Base-by-base conservation (phyloP, 805 yeast species). In the Metschnikowia sp. region DNA sequence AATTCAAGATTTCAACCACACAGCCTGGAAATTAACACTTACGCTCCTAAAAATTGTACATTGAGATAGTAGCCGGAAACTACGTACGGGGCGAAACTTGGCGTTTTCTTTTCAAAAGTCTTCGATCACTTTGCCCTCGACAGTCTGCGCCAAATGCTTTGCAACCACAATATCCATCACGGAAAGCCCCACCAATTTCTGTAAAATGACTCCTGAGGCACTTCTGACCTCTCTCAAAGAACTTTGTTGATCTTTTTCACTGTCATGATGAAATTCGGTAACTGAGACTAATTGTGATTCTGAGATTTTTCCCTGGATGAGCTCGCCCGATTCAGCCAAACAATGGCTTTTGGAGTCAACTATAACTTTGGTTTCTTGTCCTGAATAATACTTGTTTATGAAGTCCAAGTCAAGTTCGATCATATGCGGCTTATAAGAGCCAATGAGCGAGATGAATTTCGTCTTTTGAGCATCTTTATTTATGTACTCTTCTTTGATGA, bases 341-440 rank as follows among this genome's bases (percentile, higher is more conserved):
- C 81, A 71, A 50, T 82, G 85, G 13, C 75, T 77, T 37, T 66
- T 68, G 0, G 88, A 82, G 55, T 83, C 89, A 3, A 83, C 86
- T 6, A 83, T 62, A 30, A 83, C 72, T 46, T 72, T 69, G 3
- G 74, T 72, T 6, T 64, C 65, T 10, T 62, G 54, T 1, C 53
- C 50, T 13, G 75, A 61, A 48, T 73, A 55, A 18, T 55, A 60
- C 26, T 55, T 46, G 3, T 59, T 55, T 10, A 79, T 65, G 35
- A 77, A 63, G 2, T 65, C 63, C 26, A 64, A 64, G 50, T 81
- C 86, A 44, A 82, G 74, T 62, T 83, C 89, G 35, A 70, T 70
- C 88, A 83, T 82, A 50, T 77, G 75, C 11, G 87, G 87, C 59
- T 81, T 81, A 60, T 82, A 83, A 15, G 85, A 79, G 1, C 89